Evolutionary conservation across 1,139 yeast genomes (phyloP).

Genomic region (Hemisphaericaspora subhashii): DNA sequence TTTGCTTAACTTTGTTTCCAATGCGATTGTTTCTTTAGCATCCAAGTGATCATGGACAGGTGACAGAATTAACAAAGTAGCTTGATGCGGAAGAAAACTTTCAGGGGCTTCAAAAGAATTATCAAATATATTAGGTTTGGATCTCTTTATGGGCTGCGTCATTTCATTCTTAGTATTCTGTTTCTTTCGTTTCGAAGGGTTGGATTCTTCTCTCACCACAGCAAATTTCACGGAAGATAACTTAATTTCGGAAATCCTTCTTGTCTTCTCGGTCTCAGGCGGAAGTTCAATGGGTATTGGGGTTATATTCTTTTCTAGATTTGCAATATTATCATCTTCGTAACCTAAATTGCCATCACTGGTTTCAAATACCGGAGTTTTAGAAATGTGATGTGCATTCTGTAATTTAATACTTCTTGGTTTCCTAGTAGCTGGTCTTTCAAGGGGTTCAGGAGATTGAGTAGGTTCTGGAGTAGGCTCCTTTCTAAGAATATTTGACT

Average conservation of each 20-base stretch:
- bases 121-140: constrained; percentile 15
- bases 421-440: constrained; percentile 4
- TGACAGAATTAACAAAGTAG: too few species aligned
- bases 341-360: constrained; percentile 11
- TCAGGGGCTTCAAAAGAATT: constrained; percentile 13
- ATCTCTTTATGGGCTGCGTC: constrained; percentile 6
- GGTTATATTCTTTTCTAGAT: constrained; percentile 9
- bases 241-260: not conserved
- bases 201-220: not conserved
- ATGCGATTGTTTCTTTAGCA: too few species aligned
- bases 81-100: not conserved
- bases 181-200: not conserved
- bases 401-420: constrained; percentile 7
- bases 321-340: constrained; percentile 12
- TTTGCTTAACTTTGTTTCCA: too few species aligned
- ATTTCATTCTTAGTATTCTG: constrained; percentile 1
- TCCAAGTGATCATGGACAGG: not conserved
- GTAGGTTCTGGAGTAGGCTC: not conserved
- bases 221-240: constrained; percentile 11
- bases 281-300: constrained; percentile 8
- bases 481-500: not conserved
- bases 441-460: not conserved
- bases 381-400: constrained; percentile 1
- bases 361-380: constrained; percentile 8
- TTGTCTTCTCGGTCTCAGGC: not conserved